These are phyloP conservation scores for Lichtheimia ornata DNA, from an alignment of 371 early-diverging fungal genomes.

Conservation along the genomic window DNA sequence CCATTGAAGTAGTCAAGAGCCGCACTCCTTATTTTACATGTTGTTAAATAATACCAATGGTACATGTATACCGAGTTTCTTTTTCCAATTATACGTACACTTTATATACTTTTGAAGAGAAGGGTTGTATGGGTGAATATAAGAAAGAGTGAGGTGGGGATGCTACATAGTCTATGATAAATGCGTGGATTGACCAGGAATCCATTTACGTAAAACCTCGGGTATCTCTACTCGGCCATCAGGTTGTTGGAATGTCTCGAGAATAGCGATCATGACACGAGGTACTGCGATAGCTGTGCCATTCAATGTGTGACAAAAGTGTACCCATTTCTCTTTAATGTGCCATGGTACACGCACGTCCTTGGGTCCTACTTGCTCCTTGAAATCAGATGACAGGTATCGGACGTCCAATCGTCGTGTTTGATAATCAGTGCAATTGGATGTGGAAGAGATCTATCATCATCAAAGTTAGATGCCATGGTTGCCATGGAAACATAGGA, in stretches of 20 bases:
- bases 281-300: constrained; percentile 96
- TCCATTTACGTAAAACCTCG: constrained; percentile 69
- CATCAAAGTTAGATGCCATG: background rate
- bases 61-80: no score
- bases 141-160: no score
- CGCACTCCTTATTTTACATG: constrained; percentile 28
- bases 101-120: no score
- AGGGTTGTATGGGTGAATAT: no score
- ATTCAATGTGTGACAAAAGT: constrained; percentile 90
- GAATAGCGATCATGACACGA: constrained; percentile 81
- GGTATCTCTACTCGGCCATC: constrained; percentile 80
- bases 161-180: no score
- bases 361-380: constrained; percentile 25
- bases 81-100: no score
- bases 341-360: constrained; percentile 34
- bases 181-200: constrained; percentile 48
- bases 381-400: constrained; percentile 41
- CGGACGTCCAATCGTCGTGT: constrained; percentile 74
- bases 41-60: constrained; percentile 11
- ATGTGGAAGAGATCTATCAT: constrained; percentile 71
- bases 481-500: background rate
- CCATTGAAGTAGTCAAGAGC: constrained; percentile 26
- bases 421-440: constrained; percentile 92
- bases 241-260: constrained; percentile 79
- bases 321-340: constrained; percentile 41